Base-by-base conservation (phyloP, 1,284 basidiomycete genomes). In the Sanghuangporus weigelae region DNA sequence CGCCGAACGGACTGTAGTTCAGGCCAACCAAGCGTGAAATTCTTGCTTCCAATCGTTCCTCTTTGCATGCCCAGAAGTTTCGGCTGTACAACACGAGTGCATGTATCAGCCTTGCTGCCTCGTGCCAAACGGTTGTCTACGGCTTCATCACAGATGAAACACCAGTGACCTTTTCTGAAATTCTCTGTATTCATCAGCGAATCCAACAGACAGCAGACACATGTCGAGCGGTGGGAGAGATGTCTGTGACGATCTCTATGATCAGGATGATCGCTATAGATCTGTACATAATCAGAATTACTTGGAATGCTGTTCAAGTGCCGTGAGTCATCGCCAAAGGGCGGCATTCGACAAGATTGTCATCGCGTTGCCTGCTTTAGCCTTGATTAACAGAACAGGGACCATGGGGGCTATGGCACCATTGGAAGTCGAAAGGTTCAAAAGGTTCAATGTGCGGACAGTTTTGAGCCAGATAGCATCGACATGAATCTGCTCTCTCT, bases 401-500 rank as follows among this genome's bases (percentile, higher is more conserved):
- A 36, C 23, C 57, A 31, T 12, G 40, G 19, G 12, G 31, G 31
- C 35, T 21, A 38, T 54, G 39, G 26, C 40, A 39, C 51, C 51
- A 49, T 21, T 60, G n/a, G 44, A 26, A 39, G 21, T 39, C 31
- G 2, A 40, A 53, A 14, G 21, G 48, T 63, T 63, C 39, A 63
- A 63, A 63, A 53, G 48, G 62, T 11, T 48, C 39, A 35, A 11
- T 57, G 23, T 26, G 31, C 11, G 23, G 21, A 39, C 35, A 35
- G 38, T 26, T 14, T 50, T 38, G 35, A 21, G 23, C 12, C 23
- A 55, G 19, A 26, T 21, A 56, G 19, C 59, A 39, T 16, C 38
- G 12, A 60, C 56, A 65, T 65, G 64, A 50, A 36, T 23, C 38
- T 65, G 38, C 40, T 65, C 38, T 21, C 50, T 23, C 62, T 66